Base-by-base conservation (phyloP, 768 basidiomycete genomes). In the Coprinopsis cinerea region DNA sequence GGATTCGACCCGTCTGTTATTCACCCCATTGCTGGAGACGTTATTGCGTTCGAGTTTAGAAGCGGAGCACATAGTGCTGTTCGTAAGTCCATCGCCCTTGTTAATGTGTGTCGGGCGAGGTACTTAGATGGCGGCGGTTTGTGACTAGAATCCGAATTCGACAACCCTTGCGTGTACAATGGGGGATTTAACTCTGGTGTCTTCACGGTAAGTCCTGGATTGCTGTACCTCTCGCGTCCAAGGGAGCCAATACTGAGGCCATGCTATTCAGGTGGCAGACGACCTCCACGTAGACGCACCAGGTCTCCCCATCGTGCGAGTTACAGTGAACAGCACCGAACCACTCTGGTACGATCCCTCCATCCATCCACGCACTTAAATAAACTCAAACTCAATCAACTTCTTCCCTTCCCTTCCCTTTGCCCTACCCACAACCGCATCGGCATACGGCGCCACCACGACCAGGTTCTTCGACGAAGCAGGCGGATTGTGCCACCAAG, bases 1-100 rank as follows among this genome's bases (percentile, higher is more conserved):
- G 71, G 71, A 18, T 73, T 73, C 52, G 69, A 71, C 53, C 70
- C 71, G 17, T 70, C 70, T 11, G 66, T 62, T 1, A 69, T 73
- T 32, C 57, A 65, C 36, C 69, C 71, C 18, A 26, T 26, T 1
- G 48, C 53, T 3, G 70, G 71, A 14, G 71, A 73, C 52, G 56
- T 54, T 25, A 68, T 71, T 25, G 57, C 57, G 1, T 73, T 68
- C 48, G 65, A 68, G 51, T 71, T 73, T 56, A 55, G 65, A 18
- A 68, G 70, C 52, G 71, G 71, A 10, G 57, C 56, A 42, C 69
- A 72, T 50, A 69, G 68, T 45, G 68, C 62, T 44, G 67, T 69
- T 51, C 64, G 71, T 72, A 44, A 55, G 71, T 69, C 18, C 18
- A 14, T 10, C 10, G 26, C 4, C n/a, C 35, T 23, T 24, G 22